Conservation (phyloP, 495 filamentous ascomycete genomes). For the Lasiosphaeria miniovina region DNA sequence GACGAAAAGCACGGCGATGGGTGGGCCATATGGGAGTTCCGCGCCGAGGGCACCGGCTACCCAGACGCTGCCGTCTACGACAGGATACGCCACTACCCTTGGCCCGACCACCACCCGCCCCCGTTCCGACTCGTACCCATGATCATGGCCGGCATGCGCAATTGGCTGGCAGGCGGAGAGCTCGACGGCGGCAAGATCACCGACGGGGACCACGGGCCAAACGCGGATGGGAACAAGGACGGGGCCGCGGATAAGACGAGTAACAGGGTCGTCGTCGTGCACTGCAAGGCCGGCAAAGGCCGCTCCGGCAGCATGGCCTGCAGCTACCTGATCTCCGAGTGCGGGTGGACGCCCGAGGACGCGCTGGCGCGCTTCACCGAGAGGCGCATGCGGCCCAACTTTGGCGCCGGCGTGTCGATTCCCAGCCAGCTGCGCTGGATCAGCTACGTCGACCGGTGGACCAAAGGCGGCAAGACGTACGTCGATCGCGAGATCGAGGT, state of each 20-base stretch:
- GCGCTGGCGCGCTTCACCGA: conserved; percentile 82
- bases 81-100: conserved; percentile 85
- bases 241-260: conserved; percentile 20
- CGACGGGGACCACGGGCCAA: background rate
- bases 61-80: conserved; percentile 83
- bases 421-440: conserved; percentile 88
- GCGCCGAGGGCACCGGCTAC: conserved; percentile 94
- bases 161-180: conserved; percentile 68
- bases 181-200: conserved; percentile 22
- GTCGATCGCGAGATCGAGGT: conserved; percentile 82
- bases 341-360: conserved; percentile 76
- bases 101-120: conserved; percentile 95
- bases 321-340: conserved; percentile 84
- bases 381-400: conserved; percentile 81
- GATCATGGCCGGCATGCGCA: conserved; percentile 86
- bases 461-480: conserved; percentile 67
- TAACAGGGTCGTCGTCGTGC: conserved; percentile 77
- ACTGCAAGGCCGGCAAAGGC: conserved; percentile 97
- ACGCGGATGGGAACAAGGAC: conserved; percentile 20
- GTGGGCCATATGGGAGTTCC: conserved; percentile 97
- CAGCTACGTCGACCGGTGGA: conserved; percentile 87
- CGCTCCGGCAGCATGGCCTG: conserved; percentile 85
- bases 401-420: conserved; percentile 88
- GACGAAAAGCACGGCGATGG: conserved; percentile 74
- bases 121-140: conserved; percentile 83